phyloP scores from a whole-genome alignment of 495 filamentous ascomycete species.

The Daldinia bambusicola region DNA sequence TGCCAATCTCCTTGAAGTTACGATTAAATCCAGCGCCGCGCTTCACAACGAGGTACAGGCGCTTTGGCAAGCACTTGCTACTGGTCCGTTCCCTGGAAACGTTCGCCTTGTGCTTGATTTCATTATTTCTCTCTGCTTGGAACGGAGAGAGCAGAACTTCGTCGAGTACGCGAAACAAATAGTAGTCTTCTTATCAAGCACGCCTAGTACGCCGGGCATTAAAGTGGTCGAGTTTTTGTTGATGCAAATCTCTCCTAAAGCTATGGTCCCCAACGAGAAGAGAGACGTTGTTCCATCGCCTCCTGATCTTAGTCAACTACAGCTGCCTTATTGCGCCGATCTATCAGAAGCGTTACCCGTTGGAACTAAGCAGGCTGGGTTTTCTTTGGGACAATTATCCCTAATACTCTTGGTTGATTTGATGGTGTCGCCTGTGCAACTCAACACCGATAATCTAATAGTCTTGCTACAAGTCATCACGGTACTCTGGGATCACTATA shows the following conservation, averaged over 20 bases:
- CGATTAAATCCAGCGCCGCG: constrained; percentile 85
- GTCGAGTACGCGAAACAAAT: constrained; percentile 98
- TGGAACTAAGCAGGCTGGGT: constrained; percentile 88
- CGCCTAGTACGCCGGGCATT: constrained; percentile 77
- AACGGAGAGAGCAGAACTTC: constrained; percentile 95
- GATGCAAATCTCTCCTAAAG: constrained; percentile 85
- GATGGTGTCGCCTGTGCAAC: constrained; percentile 88
- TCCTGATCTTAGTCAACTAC: constrained; percentile 74
- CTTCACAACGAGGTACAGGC: constrained; percentile 97
- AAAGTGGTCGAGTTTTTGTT: constrained; percentile 95
- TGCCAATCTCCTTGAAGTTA: constrained; percentile 95
- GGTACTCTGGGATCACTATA: constrained; percentile 97
- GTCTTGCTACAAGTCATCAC: constrained; percentile 90
- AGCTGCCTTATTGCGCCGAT: constrained; percentile 89
- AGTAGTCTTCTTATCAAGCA: constrained; percentile 92
- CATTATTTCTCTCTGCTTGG: constrained; percentile 90
- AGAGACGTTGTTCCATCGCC: constrained; percentile 76
- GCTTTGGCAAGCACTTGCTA: constrained; percentile 95
- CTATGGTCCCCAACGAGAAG: constrained; percentile 87
- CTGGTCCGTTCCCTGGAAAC: constrained; percentile 93
- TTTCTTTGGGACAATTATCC: constrained; percentile 91
- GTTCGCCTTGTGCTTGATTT: constrained; percentile 95
- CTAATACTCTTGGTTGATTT: constrained; percentile 95
- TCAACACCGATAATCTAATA: constrained; percentile 79
- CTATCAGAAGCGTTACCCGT: constrained; percentile 80